Evolutionary conservation across 2,329 filamentous ascomycete species (phyloP).

Genomic region (Lachnellula occidentalis): DNA sequence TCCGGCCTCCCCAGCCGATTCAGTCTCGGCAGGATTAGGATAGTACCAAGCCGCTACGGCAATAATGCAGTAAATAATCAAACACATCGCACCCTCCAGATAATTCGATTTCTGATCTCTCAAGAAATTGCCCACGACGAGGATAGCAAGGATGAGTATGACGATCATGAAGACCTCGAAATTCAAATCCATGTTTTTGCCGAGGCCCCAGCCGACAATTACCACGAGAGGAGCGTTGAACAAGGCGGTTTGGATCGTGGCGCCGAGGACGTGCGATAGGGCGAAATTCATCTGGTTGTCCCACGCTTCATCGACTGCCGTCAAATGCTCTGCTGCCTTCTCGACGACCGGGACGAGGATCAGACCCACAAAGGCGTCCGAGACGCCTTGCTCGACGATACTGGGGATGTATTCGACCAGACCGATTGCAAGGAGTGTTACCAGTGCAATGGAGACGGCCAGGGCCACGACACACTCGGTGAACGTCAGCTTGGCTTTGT

Average conservation of each 20-base stretch:
- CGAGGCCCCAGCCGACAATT: slow-evolving; percentile 62
- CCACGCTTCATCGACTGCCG: slow-evolving; percentile 68
- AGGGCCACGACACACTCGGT: slow-evolving; percentile 67
- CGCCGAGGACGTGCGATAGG: slow-evolving; percentile 74
- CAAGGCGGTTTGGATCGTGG: slow-evolving; percentile 74
- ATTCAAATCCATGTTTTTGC: slow-evolving; percentile 2
- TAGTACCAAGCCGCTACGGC: neutral
- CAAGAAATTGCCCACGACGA: slow-evolving; percentile 52
- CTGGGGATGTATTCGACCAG: slow-evolving; percentile 67
- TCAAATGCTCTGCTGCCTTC: slow-evolving; percentile 74
- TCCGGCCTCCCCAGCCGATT: neutral
- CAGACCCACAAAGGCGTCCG: slow-evolving; percentile 72
- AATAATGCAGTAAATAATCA: neutral
- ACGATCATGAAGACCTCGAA: slow-evolving; percentile 5
- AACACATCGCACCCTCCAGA: slow-evolving; percentile 1
- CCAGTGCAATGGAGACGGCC: slow-evolving; percentile 57
- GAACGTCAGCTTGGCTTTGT: slow-evolving; percentile 66
- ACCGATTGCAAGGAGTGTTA: slow-evolving; percentile 67
- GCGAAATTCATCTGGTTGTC: slow-evolving; percentile 70
- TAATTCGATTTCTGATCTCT: slow-evolving; percentile 31
- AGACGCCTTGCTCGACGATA: slow-evolving; percentile 46
- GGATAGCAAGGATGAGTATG: slow-evolving; percentile 21
- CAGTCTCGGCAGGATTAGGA: neutral
- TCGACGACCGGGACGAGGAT: slow-evolving; percentile 74
- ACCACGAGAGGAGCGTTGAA: slow-evolving; percentile 67